Percentiles rank a stretch among this genome's conserved stretches.
These are phyloP conservation scores for Xylariaceae sp. DNA, from an alignment of 2,329 filamentous ascomycete species.

Conservation along the genomic window DNA sequence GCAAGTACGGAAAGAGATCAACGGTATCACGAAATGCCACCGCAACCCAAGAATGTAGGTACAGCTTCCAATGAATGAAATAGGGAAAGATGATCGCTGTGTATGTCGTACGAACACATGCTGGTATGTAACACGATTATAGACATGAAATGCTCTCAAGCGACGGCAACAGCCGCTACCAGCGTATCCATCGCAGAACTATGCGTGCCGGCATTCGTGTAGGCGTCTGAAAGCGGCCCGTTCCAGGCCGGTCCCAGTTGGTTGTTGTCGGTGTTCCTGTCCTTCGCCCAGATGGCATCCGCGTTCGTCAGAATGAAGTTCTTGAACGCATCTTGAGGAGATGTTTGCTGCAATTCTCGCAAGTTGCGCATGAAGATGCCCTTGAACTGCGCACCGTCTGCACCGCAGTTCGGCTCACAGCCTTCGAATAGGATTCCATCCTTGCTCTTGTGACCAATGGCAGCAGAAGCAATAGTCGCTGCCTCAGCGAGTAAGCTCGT, in stretches of 20 bases:
- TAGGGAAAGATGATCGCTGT: not conserved
- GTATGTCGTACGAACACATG: not conserved
- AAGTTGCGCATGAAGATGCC: constrained; percentile 64
- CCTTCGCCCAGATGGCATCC: constrained; percentile 32
- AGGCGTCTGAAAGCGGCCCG: constrained; percentile 25
- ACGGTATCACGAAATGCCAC: not conserved
- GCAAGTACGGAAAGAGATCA: not conserved
- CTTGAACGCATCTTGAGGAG: constrained; percentile 41
- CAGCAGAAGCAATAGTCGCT: constrained; percentile 45
- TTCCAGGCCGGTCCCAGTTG: constrained; percentile 30
- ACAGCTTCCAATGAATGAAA: no score
- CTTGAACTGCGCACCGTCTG: constrained; percentile 60
- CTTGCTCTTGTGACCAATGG: constrained; percentile 40
- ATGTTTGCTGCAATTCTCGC: constrained; percentile 46
- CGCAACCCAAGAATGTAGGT: not conserved
- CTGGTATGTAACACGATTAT: constrained; percentile 3
- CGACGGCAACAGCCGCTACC: constrained; percentile 27
- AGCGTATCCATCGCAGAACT: constrained; percentile 31
- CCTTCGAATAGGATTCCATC: constrained; percentile 48
- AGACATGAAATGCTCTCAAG: constrained; percentile 18
- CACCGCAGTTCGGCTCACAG: constrained; percentile 49
- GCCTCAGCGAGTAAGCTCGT: constrained; percentile 39
- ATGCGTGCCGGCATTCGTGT: constrained; percentile 28
- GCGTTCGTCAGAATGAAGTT: constrained; percentile 35
- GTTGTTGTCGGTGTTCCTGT: constrained; percentile 27